phyloP scores from a whole-genome alignment of 495 filamentous ascomycete species.

The Penicillium flavigenum region DNA sequence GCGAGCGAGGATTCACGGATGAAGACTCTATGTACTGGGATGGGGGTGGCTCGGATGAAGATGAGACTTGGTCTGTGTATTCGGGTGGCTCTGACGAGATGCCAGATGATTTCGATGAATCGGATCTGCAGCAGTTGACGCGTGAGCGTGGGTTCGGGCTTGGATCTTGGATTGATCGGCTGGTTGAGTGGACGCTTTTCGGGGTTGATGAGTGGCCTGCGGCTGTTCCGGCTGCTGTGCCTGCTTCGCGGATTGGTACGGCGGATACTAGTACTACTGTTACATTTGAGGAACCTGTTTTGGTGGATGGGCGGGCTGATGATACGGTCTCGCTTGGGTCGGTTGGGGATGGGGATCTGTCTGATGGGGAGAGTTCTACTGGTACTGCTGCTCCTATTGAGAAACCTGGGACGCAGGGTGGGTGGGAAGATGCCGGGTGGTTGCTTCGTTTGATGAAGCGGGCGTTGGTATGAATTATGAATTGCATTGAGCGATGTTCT shows the following conservation, averaged over 20 bases:
- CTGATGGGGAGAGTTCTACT: conserved; percentile 16
- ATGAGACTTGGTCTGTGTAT: conserved; percentile 22
- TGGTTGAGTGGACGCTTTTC: conserved; percentile 77
- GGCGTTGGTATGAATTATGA: conserved; percentile 56
- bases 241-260: conserved; percentile 41
- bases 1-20: conserved; percentile 11
- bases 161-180: conserved; percentile 71
- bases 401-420: conserved; percentile 51
- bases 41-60: conserved; percentile 6
- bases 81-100: conserved; percentile 20
- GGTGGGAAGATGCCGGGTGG: conserved; percentile 86
- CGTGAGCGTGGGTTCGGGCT: conserved; percentile 63
- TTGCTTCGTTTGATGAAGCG: conserved; percentile 73
- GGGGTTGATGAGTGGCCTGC: conserved; percentile 60
- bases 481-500: background rate
- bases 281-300: conserved; percentile 27
- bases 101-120: conserved; percentile 45
- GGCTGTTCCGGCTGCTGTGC: background rate
- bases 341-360: conserved; percentile 4
- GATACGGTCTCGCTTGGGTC: conserved; percentile 16
- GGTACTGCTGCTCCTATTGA: conserved; percentile 34
- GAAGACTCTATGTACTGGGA: conserved; percentile 18
- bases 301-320: background rate
- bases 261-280: conserved; percentile 50
- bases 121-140: conserved; percentile 44